Percentiles rank a stretch among this genome's conserved stretches.
These are phyloP conservation scores for Onygenales sp. DNA, from an alignment of 2,329 filamentous ascomycete species.

Conservation along the genomic window DNA sequence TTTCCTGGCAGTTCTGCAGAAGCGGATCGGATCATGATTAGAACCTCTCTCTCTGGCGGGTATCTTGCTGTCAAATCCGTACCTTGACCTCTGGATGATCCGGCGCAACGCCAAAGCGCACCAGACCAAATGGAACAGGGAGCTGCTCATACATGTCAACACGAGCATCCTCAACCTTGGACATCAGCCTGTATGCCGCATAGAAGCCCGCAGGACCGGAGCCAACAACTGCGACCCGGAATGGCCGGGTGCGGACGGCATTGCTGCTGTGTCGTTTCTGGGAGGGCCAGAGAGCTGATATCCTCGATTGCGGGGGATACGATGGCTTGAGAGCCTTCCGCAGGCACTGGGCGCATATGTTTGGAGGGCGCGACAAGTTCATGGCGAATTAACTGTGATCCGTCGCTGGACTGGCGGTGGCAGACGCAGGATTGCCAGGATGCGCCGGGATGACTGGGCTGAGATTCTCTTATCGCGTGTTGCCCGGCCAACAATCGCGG, in stretches of 20 bases:
- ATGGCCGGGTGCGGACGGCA: slow-evolving; percentile 33
- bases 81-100: slow-evolving; percentile 98
- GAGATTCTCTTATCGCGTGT: slow-evolving; percentile 15
- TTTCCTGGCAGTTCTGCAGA: slow-evolving; percentile 80
- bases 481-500: slow-evolving; percentile 22
- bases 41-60: too few relatives aligned
- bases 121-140: slow-evolving; percentile 85
- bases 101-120: slow-evolving; percentile 91
- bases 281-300: background rate
- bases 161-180: slow-evolving; percentile 58
- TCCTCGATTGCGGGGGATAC: background rate
- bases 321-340: background rate
- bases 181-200: slow-evolving; percentile 75
- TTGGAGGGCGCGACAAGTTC: slow-evolving; percentile 7
- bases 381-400: slow-evolving; percentile 15
- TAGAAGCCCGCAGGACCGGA: slow-evolving; percentile 97
- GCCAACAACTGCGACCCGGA: slow-evolving; percentile 79
- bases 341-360: slow-evolving; percentile 9
- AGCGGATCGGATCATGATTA: background rate
- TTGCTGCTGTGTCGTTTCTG: slow-evolving; percentile 8
- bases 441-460: background rate
- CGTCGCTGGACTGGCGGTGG: slow-evolving; percentile 10
- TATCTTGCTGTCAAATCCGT: slow-evolving; percentile 14
- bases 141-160: slow-evolving; percentile 96
- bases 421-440: background rate